Conservation (phyloP, 2,329 filamentous ascomycete genomes). For the Stagonosporopsis rhizophila region DNA sequence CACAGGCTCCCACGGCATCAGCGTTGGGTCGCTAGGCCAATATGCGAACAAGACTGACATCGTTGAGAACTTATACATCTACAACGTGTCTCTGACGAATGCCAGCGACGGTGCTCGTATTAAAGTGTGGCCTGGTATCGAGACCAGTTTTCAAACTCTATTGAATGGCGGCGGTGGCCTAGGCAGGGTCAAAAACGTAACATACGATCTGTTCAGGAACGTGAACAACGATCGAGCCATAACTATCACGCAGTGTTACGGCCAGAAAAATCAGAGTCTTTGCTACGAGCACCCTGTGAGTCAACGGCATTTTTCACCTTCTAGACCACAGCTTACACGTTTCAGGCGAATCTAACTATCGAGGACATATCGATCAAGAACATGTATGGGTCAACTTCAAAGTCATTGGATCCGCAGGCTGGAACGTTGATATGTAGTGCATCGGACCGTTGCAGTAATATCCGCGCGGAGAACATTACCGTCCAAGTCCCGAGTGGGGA, state of each 20-base stretch:
- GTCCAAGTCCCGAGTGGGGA: slow-evolving; percentile 15
- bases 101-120: slow-evolving; percentile 67
- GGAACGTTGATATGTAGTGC: slow-evolving; percentile 46
- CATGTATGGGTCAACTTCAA: slow-evolving; percentile 57
- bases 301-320: slow-evolving; percentile 42
- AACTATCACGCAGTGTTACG: slow-evolving; percentile 66
- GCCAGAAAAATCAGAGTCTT: slow-evolving; percentile 63
- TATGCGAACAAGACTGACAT: slow-evolving; percentile 68
- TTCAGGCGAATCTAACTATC: slow-evolving; percentile 12
- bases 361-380: slow-evolving; percentile 60
- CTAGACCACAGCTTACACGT: background rate
- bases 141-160: slow-evolving; percentile 38
- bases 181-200: slow-evolving; percentile 67
- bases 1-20: slow-evolving; percentile 72
- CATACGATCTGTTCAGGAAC: slow-evolving; percentile 65
- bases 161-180: slow-evolving; percentile 62
- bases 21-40: slow-evolving; percentile 70
- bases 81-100: slow-evolving; percentile 36
- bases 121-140: slow-evolving; percentile 70
- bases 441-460: slow-evolving; percentile 42
- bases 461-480: slow-evolving; percentile 15
- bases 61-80: slow-evolving; percentile 67
- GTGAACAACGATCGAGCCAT: slow-evolving; percentile 67
- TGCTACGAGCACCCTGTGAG: slow-evolving; percentile 58
- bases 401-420: slow-evolving; percentile 36